phyloP scores from a whole-genome alignment of 2,329 filamentous ascomycete genomes.

The Fusarium annulatum region DNA sequence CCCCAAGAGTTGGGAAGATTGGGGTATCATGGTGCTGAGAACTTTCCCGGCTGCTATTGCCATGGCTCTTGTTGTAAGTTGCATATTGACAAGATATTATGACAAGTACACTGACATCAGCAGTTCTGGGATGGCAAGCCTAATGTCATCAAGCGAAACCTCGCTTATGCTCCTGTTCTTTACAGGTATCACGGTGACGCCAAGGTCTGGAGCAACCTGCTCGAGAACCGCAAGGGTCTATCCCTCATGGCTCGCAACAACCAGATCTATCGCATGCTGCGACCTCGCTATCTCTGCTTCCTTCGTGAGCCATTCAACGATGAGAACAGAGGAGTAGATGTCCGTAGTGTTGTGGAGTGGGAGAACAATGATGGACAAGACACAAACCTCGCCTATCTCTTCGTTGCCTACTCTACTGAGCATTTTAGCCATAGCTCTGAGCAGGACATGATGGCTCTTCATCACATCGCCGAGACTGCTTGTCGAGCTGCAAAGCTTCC shows the following conservation, averaged over 20 bases:
- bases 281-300: constrained; percentile 43
- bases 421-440: constrained; percentile 41
- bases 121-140: constrained; percentile 43
- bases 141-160: constrained; percentile 15
- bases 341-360: constrained; percentile 39
- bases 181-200: constrained; percentile 41
- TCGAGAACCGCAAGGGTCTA: constrained; percentile 42
- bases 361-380: constrained; percentile 38
- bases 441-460: constrained; percentile 41
- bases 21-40: constrained; percentile 40
- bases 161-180: constrained; percentile 41
- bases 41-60: constrained; percentile 42
- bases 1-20: constrained; percentile 43
- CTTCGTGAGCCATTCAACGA: constrained; percentile 40
- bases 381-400: constrained; percentile 36
- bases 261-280: constrained; percentile 37
- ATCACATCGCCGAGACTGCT: constrained; percentile 44
- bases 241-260: constrained; percentile 39
- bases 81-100: accelerated
- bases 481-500: constrained; percentile 42
- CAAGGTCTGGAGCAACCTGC: constrained; percentile 44
- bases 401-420: constrained; percentile 44
- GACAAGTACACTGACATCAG: not conserved
- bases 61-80: constrained; percentile 41
- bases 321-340: constrained; percentile 39